Conservation (phyloP, 176 grass and related monocot genomes). For the Raddia guianensis region DNA sequence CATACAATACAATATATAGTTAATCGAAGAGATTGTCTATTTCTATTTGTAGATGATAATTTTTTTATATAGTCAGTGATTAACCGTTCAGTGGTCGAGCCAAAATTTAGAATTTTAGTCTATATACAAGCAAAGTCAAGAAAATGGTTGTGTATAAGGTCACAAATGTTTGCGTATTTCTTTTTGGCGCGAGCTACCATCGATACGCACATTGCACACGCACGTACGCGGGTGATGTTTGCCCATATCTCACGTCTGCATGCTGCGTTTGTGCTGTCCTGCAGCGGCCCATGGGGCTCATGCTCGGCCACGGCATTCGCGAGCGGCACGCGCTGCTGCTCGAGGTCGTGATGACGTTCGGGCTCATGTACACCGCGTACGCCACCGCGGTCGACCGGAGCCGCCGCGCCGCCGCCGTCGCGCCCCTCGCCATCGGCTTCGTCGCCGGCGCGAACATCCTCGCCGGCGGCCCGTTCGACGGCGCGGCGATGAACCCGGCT, state of each 20-base stretch:
- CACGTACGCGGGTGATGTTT: neutral
- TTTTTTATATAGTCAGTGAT: no score
- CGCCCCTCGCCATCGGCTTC: conserved; percentile 79
- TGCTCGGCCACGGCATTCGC: conserved; percentile 49
- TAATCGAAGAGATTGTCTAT: no score
- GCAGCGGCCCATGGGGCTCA: conserved; percentile 70
- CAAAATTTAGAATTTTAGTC: neutral
- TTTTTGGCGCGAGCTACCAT: neutral
- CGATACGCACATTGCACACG: no score
- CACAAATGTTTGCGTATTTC: neutral
- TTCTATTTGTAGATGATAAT: no score
- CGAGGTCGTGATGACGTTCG: conserved; percentile 82
- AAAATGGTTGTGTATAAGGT: neutral
- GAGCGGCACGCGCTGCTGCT: conserved; percentile 73
- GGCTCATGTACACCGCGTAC: conserved; percentile 75
- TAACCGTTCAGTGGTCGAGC: neutral
- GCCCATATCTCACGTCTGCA: conserved; percentile 41
- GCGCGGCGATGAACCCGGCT: conserved; percentile 85
- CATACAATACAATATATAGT: no score
- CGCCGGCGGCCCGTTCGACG: conserved; percentile 79
- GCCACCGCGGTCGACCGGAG: conserved; percentile 64
- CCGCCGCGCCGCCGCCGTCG: conserved; percentile 35
- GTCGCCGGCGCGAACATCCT: conserved; percentile 76
- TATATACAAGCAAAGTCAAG: neutral
- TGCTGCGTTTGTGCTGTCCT: conserved; percentile 16